These are phyloP conservation scores for Mariannaea elegans DNA, from an alignment of 2,329 filamentous ascomycete species.

Conservation along the genomic window DNA sequence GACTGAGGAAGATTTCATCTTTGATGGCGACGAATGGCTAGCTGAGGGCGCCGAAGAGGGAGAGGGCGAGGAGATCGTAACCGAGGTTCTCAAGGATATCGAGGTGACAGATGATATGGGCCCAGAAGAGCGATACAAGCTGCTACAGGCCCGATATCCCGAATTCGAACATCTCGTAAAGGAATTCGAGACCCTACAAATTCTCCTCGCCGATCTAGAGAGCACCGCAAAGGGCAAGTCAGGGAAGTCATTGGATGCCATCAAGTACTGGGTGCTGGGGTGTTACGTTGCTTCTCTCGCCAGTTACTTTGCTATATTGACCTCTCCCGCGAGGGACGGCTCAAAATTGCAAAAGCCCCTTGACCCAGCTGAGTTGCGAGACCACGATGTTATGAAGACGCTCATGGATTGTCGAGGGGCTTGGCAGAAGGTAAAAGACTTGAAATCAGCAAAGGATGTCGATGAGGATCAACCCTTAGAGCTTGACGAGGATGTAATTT, in stretches of 20 bases:
- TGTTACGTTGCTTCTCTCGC: slow-evolving; percentile 87
- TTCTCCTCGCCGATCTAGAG: slow-evolving; percentile 67
- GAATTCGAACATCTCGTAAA: slow-evolving; percentile 88
- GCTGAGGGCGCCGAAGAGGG: slow-evolving; percentile 62
- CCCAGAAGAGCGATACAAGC: slow-evolving; percentile 75
- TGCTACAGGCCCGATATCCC: slow-evolving; percentile 84
- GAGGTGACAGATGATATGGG: slow-evolving; percentile 84
- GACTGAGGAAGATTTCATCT: slow-evolving; percentile 91
- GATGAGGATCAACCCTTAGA: slow-evolving; percentile 42
- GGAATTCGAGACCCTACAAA: slow-evolving; percentile 80
- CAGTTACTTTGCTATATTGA: slow-evolving; percentile 95
- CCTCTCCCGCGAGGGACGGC: slow-evolving; percentile 74
- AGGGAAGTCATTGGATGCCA: slow-evolving; percentile 64
- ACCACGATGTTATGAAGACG: slow-evolving; percentile 90
- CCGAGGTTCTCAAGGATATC: slow-evolving; percentile 84
- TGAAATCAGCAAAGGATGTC: slow-evolving; percentile 60
- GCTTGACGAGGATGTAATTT: slow-evolving; percentile 37
- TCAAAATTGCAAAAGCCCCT: slow-evolving; percentile 66
- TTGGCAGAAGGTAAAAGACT: slow-evolving; percentile 78
- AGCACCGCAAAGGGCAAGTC: slow-evolving; percentile 63
- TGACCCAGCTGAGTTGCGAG: slow-evolving; percentile 80
- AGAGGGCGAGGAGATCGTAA: slow-evolving; percentile 71
- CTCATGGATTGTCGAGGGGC: slow-evolving; percentile 81
- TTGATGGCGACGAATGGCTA: slow-evolving; percentile 89
- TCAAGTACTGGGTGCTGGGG: slow-evolving; percentile 82